Evolutionary conservation across 805 yeast species (phyloP), one percentile per base, ranked within the genome.

Genomic region (Metschnikowia gruessii): DNA sequence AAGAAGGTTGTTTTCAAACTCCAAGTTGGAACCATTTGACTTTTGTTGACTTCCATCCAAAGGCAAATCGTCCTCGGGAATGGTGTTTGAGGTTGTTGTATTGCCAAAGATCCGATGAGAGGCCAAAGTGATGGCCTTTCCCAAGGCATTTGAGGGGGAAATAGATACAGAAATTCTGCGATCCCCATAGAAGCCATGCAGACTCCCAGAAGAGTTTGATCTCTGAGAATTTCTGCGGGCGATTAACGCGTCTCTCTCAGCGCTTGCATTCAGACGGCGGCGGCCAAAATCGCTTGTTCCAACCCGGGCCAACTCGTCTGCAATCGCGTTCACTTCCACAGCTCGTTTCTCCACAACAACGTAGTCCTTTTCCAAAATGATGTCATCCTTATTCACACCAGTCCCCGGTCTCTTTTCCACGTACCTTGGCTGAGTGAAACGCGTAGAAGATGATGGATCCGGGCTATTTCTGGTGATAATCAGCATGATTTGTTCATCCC

Each of bases 281-380:
- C 68, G 60, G 8, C 79, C 82, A 28, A 76, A 74, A 5, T 76
- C 73, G 6, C 77, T 75, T 46, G 72, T 65, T 1, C 82, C 83
- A 2, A 83, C 83, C 48, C 72, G 69, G 13, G 88, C 91, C 42
- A 92, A 69, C 62, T 91, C 97, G 64, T 92, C 98, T 2, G 99
- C 99, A 47, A 94, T 74, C 2, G 96, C 92, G 69, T 92, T 92
- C 8, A 92, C 95, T 62, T 94, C 98, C 3, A 92, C 97, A 0
- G 94, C 88, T 41, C 95, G 79, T 63, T 92, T 94, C 63, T 92
- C 98, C 24, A 92, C 91, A 33, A 92, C 95, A 29, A 92, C 98
- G 57, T 92, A 92, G 59, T 90, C 97, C 54, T 81, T 83, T 56
- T 89, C 96, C 46, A 82, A 68, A 21, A 77, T 73, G 18, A 76